Conservation (phyloP, 1,139 yeast genomes). For the Taphrina confusa region DNA sequence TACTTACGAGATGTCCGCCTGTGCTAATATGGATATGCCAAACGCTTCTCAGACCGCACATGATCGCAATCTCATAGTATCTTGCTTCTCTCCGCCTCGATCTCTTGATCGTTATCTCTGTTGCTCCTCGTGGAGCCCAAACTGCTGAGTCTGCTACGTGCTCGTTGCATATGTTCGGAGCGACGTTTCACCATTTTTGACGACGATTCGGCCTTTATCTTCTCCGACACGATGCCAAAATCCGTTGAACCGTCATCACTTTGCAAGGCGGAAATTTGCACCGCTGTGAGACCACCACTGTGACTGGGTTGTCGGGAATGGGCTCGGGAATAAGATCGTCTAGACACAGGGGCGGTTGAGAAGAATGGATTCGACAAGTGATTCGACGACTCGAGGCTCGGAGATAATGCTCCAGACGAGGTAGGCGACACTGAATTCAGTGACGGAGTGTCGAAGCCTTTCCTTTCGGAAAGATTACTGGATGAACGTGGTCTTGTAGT, state of each 20-base stretch:
- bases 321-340: constrained; percentile 18
- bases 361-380: constrained; percentile 22
- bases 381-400: background rate
- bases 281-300: constrained; percentile 11
- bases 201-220: constrained; percentile 15
- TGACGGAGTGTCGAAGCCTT: constrained; percentile 20
- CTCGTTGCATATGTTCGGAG: constrained; percentile 6
- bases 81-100: background rate
- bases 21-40: background rate
- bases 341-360: constrained; percentile 24
- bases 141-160: background rate
- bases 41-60: background rate
- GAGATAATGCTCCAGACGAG: constrained; percentile 24
- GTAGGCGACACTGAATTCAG: background rate
- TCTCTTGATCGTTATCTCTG: background rate
- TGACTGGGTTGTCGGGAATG: constrained; percentile 24
- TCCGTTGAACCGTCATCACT: constrained; percentile 17
- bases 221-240: constrained; percentile 14
- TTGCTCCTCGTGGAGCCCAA: background rate
- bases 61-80: background rate
- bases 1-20: background rate
- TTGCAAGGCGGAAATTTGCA: constrained; percentile 23
- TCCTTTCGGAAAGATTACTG: constrained; percentile 12
- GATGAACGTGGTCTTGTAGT: constrained; percentile 7
- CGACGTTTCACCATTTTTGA: constrained; percentile 14